Percentiles rank a stretch among this genome's conserved stretches.
Evolutionary conservation across 140 eudicot genomes (phyloP).

Genomic region (Ambrosia hybrid): DNA sequence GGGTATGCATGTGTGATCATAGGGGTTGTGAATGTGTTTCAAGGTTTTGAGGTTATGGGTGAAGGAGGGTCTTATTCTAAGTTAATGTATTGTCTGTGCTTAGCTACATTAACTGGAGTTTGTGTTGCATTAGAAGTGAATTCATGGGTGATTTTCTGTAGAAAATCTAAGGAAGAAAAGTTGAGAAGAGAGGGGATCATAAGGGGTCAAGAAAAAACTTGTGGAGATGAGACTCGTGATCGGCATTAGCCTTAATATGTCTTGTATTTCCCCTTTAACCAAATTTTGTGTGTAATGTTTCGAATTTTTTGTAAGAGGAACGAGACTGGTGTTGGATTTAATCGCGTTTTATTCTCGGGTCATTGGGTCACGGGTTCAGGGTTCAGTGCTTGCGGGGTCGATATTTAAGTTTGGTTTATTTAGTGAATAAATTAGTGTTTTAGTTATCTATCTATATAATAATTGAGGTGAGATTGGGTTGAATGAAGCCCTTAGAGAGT

Average conservation of each 20-base stretch:
- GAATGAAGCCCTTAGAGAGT: too few relatives aligned
- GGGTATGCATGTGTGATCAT: slow-evolving; percentile 89
- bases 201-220: slow-evolving; percentile 50
- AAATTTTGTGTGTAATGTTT: slow-evolving; percentile 35
- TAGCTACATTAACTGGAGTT: slow-evolving; percentile 70
- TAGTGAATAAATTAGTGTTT: too few relatives aligned
- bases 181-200: slow-evolving; percentile 71
- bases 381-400: too few relatives aligned
- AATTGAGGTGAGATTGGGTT: too few relatives aligned
- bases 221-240: slow-evolving; percentile 30
- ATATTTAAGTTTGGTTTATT: too few relatives aligned
- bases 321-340: too few relatives aligned
- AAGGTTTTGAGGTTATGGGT: slow-evolving; percentile 90
- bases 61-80: slow-evolving; percentile 64
- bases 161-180: slow-evolving; percentile 84
- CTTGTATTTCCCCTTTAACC: slow-evolving; percentile 10
- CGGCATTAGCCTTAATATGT: slow-evolving; percentile 18
- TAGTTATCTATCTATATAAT: too few relatives aligned
- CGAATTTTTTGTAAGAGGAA: not conserved
- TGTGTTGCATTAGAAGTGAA: slow-evolving; percentile 83
- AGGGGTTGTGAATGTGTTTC: slow-evolving; percentile 93
- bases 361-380: too few relatives aligned
- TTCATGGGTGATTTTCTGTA: slow-evolving; percentile 89
- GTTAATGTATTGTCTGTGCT: slow-evolving; percentile 64
- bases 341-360: too few relatives aligned